Conservation (phyloP, 225 moss, liverwort and hornwort genomes). For the Bryoerythrophyllum caledonicum region DNA sequence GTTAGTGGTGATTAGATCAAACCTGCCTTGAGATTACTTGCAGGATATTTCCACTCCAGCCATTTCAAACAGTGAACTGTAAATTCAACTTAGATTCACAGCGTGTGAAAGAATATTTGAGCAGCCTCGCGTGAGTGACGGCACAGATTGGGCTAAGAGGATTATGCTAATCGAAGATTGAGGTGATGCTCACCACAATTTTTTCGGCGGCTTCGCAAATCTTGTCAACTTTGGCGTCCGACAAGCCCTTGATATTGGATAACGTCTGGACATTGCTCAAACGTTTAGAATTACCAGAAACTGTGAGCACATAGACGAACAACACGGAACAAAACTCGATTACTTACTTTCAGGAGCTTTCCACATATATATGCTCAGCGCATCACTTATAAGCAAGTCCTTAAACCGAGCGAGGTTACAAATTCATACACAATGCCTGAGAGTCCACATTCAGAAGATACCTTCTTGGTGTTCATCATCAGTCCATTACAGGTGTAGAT, state of each 20-base stretch:
- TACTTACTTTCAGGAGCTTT: background rate
- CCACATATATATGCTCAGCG: background rate
- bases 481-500: slow-evolving; percentile 90
- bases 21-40: slow-evolving; percentile 6
- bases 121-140: too few relatives aligned
- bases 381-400: background rate
- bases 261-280: slow-evolving; percentile 48
- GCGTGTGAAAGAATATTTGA: background rate
- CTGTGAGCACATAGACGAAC: background rate
- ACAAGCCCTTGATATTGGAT: slow-evolving; percentile 82
- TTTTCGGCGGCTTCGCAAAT: slow-evolving; percentile 88
- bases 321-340: background rate
- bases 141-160: background rate
- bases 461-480: slow-evolving; percentile 96
- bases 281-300: slow-evolving; percentile 11
- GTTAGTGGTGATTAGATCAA: slow-evolving; percentile 26
- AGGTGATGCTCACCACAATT: slow-evolving; percentile 64
- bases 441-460: slow-evolving; percentile 20
- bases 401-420: background rate
- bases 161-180: background rate
- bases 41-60: slow-evolving; percentile 9
- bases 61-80: background rate
- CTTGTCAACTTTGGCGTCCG: slow-evolving; percentile 92
- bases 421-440: background rate
- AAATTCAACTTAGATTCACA: background rate